Conservation (phyloP, 192 early-diverging fungal genomes). For the Backusella tuberculispora region DNA sequence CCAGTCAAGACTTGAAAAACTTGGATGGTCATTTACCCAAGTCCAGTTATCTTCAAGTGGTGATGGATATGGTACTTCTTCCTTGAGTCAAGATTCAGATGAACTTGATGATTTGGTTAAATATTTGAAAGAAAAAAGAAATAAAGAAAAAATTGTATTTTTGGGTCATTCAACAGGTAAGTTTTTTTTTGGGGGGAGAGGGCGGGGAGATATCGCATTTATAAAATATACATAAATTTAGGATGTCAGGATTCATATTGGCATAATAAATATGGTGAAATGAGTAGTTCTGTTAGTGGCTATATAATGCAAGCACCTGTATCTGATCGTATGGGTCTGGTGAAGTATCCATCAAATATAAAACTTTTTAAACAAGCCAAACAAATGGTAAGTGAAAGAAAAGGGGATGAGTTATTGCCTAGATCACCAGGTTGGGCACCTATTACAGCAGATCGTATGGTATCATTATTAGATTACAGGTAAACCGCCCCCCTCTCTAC, state of each 20-base stretch:
- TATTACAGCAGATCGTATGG: conserved; percentile 47
- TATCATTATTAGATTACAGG: conserved; percentile 40
- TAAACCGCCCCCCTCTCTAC: too few species aligned
- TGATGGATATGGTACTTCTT: conserved; percentile 46
- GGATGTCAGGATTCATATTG: conserved; percentile 42
- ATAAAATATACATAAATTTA: not conserved
- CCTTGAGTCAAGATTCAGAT: conserved; percentile 41
- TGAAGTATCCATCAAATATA: conserved; percentile 16
- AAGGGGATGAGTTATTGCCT: conserved; percentile 45
- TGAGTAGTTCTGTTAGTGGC: conserved; percentile 27
- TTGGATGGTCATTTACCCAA: conserved; percentile 43
- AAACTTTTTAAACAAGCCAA: conserved; percentile 41
- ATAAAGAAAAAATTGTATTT: conserved; percentile 42
- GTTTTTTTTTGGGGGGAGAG: not conserved
- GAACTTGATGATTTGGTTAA: conserved; percentile 44
- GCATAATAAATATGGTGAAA: conserved; percentile 35
- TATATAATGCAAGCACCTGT: conserved; percentile 49
- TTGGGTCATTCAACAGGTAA: conserved; percentile 52
- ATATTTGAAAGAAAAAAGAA: conserved; percentile 34
- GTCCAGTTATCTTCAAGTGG: conserved; percentile 47
- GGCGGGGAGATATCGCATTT: not conserved
- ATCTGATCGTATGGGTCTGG: conserved; percentile 47
- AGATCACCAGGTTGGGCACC: conserved; percentile 37
- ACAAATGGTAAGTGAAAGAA: conserved; percentile 42
- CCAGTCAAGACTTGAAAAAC: conserved; percentile 21